These are phyloP conservation scores for Diaporthe destruens DNA, from an alignment of 2,329 filamentous ascomycete species.

Conservation along the genomic window DNA sequence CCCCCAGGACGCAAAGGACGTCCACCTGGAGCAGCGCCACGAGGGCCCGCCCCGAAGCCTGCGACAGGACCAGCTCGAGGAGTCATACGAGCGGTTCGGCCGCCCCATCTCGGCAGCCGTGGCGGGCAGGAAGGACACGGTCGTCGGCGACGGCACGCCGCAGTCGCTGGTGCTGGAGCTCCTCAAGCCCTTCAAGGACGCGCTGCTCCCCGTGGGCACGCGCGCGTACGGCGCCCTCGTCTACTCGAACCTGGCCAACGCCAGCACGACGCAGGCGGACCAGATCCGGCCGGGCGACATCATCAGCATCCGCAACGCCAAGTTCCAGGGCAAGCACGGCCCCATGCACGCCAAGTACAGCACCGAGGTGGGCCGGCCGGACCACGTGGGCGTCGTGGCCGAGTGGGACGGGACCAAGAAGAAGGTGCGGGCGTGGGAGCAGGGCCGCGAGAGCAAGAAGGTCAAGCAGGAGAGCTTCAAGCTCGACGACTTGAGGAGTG, in stretches of 20 bases:
- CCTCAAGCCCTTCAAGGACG: constrained; percentile 78
- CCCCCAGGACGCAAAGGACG: constrained; percentile 77
- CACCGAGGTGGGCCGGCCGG: constrained; percentile 86
- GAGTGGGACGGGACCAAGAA: constrained; percentile 99
- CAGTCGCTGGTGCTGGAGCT: constrained; percentile 83
- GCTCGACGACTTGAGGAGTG: constrained; percentile 89
- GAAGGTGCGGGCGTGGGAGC: constrained; percentile 95
- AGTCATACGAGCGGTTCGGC: constrained; percentile 85
- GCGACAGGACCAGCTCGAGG: constrained; percentile 93
- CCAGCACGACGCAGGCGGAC: constrained; percentile 88
- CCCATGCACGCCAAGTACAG: constrained; percentile 96
- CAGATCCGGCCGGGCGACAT: constrained; percentile 95
- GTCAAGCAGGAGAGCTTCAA: constrained; percentile 95
- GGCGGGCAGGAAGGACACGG: constrained; percentile 78
- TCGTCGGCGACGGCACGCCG: constrained; percentile 87
- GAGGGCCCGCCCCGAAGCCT: constrained; percentile 84
- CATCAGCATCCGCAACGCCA: constrained; percentile 90
- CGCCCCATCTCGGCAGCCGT: constrained; percentile 80
- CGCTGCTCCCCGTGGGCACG: constrained; percentile 85
- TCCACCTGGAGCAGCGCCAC: constrained; percentile 85
- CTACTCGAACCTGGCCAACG: constrained; percentile 95
- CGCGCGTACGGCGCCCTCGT: constrained; percentile 92
- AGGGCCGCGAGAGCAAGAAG: constrained; percentile 93
- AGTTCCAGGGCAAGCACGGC: constrained; percentile 95
- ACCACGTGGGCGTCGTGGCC: constrained; percentile 90